Evolutionary conservation across 2,329 filamentous ascomycete genomes (phyloP), one percentile per base, ranked within the genome.

Genomic region (Madurella fahalii): DNA sequence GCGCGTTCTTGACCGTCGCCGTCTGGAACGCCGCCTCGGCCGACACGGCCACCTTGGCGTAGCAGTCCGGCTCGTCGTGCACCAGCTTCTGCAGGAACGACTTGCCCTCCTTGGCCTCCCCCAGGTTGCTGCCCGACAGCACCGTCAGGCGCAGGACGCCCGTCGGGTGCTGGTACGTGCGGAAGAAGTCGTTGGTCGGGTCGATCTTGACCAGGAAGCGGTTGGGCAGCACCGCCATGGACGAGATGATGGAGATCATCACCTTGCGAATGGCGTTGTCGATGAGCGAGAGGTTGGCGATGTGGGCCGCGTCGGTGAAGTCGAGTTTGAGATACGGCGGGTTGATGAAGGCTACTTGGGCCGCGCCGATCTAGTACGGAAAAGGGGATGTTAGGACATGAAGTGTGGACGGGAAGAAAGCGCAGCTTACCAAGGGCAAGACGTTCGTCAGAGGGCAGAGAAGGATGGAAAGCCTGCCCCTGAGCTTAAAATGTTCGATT

Each of bases 271-370:
- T 69, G 4, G 69, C 65, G 9, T 69, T 71, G 51, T 74, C 67
- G 25, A 77, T 67, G 7, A 74, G 48, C n/a, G 62, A 67, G 44
- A 68, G 66, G 62, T 76, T 73, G 49, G 73, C 74, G 42, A 77
- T 67, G 54, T 74, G 69, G 37, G 73, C 74, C 5, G 74, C 74
- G 60, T 76, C 69, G 39, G 76, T 77, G 58, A 76, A 78, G 62
- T 75, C 71, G 16, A 78, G 69, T 46, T 74, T 69, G 31, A 78
- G 69, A 30, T 62, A 62, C 0, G 76, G 75, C 1, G 72, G 72
- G 64, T 78, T 78, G 66, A 78, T 74, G 63, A 78, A 78, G 18
- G 75, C 66, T 0, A 78, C 67, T 62, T 78, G 76, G 0, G 71
- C 71, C 13, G 76, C 76, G 3, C 76, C 76, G 40, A 78, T 75